phyloP scores from a whole-genome alignment of 768 basidiomycete species.

The Boletus rubropictus region DNA sequence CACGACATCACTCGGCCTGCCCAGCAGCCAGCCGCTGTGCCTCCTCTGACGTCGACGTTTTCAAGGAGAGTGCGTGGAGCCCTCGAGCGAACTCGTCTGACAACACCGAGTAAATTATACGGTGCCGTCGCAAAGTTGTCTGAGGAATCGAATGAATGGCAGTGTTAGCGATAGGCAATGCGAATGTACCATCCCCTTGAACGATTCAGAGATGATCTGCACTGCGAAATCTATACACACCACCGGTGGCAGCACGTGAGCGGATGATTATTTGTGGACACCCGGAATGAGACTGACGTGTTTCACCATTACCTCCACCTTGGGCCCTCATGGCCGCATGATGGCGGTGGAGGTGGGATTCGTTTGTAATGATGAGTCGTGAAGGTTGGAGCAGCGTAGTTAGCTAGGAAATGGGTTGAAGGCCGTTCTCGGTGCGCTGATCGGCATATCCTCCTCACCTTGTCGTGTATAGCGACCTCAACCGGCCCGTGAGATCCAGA shows the following conservation, averaged over 20 bases:
- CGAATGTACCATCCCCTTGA: slow-evolving; percentile 62
- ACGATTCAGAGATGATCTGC: slow-evolving; percentile 64
- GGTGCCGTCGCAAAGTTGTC: slow-evolving; percentile 76
- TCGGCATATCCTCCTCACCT: slow-evolving; percentile 37
- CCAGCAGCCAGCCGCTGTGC: slow-evolving; percentile 19
- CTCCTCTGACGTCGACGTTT: slow-evolving; percentile 65
- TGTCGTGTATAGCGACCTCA: slow-evolving; percentile 55
- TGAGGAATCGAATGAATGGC: slow-evolving; percentile 27
- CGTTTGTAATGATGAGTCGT: slow-evolving; percentile 65
- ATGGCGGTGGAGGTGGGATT: slow-evolving; percentile 82
- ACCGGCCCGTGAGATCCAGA: slow-evolving; percentile 40
- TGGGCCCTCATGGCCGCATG: slow-evolving; percentile 75
- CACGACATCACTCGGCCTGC: slow-evolving; percentile 23
- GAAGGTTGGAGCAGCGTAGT: slow-evolving; percentile 54
- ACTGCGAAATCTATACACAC: slow-evolving; percentile 63
- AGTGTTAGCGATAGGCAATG: slow-evolving; percentile 3
- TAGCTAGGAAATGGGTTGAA: slow-evolving; percentile 43
- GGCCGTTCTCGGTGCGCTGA: slow-evolving; percentile 19
- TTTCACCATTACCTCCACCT: slow-evolving; percentile 66
- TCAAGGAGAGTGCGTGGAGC: slow-evolving; percentile 71
- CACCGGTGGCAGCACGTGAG: slow-evolving; percentile 22
- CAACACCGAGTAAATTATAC: slow-evolving; percentile 69
- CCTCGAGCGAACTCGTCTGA: slow-evolving; percentile 66
- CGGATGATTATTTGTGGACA: slow-evolving; percentile 9
- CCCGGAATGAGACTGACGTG: slow-evolving; percentile 53